phyloP scores from a whole-genome alignment of 257 asterid genomes.

The Petunia secreta region DNA sequence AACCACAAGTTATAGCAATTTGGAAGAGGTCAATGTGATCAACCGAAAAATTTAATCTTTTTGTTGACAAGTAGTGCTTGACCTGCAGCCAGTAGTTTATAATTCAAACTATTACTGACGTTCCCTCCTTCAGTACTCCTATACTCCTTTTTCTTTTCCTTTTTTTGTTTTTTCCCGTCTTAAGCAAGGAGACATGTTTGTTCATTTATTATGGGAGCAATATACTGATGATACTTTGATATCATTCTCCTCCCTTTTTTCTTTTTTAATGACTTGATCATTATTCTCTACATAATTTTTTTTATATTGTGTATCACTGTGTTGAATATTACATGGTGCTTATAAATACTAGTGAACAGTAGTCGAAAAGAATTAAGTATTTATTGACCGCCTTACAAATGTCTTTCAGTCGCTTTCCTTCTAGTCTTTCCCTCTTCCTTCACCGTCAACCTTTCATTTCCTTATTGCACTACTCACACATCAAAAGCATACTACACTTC shows the following conservation, averaged over 20 bases:
- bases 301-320: background rate
- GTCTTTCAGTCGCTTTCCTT: constrained; percentile 12
- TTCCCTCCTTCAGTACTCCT: too few species aligned
- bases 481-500: background rate
- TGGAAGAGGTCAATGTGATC: too few species aligned
- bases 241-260: background rate
- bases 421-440: background rate
- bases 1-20: too few species aligned
- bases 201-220: background rate
- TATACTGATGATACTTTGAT: background rate
- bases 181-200: background rate
- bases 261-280: background rate
- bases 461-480: background rate
- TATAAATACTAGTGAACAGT: background rate
- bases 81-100: too few species aligned
- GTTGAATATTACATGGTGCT: background rate
- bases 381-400: constrained; percentile 12
- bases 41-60: too few species aligned
- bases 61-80: background rate
- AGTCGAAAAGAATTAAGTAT: background rate
- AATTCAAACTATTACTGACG: background rate
- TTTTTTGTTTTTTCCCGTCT: background rate
- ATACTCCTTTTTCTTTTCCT: too few species aligned
- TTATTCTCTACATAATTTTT: background rate
- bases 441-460: constrained; percentile 23